These are phyloP conservation scores for Lactuca sativa DNA, from an alignment of 129 eudicot genomes.

Conservation along the genomic window DNA sequence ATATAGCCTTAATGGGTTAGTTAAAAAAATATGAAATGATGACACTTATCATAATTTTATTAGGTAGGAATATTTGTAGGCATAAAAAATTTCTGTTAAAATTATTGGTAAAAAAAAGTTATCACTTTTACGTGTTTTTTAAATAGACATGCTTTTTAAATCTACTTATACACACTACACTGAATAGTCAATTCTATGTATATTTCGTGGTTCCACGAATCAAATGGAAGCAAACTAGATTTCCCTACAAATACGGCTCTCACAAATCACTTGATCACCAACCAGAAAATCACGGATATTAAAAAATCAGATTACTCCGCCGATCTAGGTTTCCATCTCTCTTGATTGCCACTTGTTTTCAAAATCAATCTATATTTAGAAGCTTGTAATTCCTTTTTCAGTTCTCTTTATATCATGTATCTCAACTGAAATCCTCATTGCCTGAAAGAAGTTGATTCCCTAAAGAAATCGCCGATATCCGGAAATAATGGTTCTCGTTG, in stretches of 20 bases:
- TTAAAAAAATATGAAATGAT: no score
- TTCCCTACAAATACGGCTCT: constrained; percentile 15
- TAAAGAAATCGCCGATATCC: constrained; percentile 36
- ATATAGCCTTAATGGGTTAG: no score
- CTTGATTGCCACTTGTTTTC: constrained; percentile 15
- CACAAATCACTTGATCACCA: constrained; percentile 15
- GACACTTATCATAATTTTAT: no score
- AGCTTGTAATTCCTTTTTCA: constrained; percentile 1
- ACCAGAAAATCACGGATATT: constrained; percentile 57
- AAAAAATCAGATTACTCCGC: constrained; percentile 54
- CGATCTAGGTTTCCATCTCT: constrained; percentile 48
- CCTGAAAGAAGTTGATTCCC: constrained; percentile 38
- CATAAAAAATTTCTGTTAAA: no score
- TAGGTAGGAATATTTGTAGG: no score
- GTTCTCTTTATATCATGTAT: constrained; percentile 7
- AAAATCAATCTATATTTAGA: constrained; percentile 25
- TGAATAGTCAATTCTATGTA: no score
- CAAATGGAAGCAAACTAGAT: background rate
- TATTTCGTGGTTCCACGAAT: background rate
- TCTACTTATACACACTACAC: no score
- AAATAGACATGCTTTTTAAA: no score
- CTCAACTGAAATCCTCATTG: constrained; percentile 17
- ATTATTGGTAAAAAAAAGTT: no score
- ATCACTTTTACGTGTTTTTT: no score
- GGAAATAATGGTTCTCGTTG: constrained; percentile 37